Conservation (phyloP, 2,329 filamentous ascomycete genomes). For the Xylariaceae sp. region DNA sequence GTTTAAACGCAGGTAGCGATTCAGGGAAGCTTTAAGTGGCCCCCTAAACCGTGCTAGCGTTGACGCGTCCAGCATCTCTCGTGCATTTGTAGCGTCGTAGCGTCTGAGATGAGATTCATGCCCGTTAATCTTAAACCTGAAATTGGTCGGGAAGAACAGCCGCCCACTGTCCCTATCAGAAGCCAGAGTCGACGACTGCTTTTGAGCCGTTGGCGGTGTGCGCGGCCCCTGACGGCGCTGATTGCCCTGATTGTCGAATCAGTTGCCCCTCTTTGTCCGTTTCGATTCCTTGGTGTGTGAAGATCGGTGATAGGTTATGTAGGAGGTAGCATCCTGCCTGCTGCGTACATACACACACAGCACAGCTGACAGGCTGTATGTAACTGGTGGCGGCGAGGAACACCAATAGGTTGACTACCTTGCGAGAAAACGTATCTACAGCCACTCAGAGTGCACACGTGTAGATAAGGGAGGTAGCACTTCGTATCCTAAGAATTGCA, state of each 20-base stretch:
- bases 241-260: constrained; percentile 6
- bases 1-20: background rate
- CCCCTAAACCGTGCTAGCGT: constrained; percentile 3
- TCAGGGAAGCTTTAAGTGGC: background rate
- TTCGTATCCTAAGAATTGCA: background rate
- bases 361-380: background rate
- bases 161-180: constrained; percentile 6
- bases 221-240: background rate
- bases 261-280: constrained; percentile 5
- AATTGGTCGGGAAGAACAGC: constrained; percentile 9
- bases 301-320: background rate
- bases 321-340: background rate
- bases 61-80: constrained; percentile 14
- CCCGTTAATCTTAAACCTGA: constrained; percentile 17
- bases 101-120: constrained; percentile 10
- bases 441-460: background rate
- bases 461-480: background rate
- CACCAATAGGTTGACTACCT: background rate
- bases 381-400: background rate
- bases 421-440: background rate
- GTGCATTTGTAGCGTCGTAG: background rate
- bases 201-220: constrained; percentile 17
- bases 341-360: background rate
- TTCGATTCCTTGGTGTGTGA: background rate
- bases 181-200: background rate